Evolutionary conservation across 192 early-diverging fungal genomes (phyloP).

Genomic region (Radiomyces spectabilis): DNA sequence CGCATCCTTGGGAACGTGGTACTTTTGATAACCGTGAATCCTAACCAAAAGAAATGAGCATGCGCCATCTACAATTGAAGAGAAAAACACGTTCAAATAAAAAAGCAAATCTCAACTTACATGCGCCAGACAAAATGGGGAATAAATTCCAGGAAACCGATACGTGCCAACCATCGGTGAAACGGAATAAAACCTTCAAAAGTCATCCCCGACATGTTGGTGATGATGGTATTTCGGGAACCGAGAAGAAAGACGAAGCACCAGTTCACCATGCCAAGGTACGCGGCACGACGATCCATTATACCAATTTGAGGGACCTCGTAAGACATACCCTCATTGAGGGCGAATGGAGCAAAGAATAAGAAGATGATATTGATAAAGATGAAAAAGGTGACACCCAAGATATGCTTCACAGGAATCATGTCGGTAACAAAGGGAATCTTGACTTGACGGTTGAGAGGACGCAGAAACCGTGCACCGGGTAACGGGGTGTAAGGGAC

Average conservation of each 20-base stretch:
- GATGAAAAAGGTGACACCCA: slow-evolving; percentile 10
- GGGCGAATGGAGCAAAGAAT: slow-evolving; percentile 18
- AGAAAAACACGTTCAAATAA: not conserved
- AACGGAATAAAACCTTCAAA: slow-evolving; percentile 34
- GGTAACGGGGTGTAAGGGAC: not conserved
- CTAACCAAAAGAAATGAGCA: not conserved
- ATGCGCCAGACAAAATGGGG: slow-evolving; percentile 28
- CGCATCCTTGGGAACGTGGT: slow-evolving; percentile 5
- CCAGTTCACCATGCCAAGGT: slow-evolving; percentile 26
- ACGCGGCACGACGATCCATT: slow-evolving; percentile 25
- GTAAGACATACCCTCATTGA: not conserved
- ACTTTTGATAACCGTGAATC: not conserved
- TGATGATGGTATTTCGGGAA: slow-evolving; percentile 28
- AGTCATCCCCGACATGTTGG: slow-evolving; percentile 26
- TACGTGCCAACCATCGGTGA: slow-evolving; percentile 34
- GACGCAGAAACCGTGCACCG: not conserved
- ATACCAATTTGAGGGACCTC: slow-evolving; percentile 1
- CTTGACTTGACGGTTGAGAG: not conserved
- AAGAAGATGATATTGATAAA: slow-evolving; percentile 13
- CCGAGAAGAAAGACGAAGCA: slow-evolving; percentile 31
- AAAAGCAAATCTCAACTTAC: too few relatives aligned
- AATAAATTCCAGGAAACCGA: slow-evolving; percentile 17
- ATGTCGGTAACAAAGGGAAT: slow-evolving; percentile 19
- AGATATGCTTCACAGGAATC: slow-evolving; percentile 19
- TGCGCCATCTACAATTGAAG: not conserved